phyloP scores from a whole-genome alignment of 148 eudicot genomes.

The Persicaria tinctoria region DNA sequence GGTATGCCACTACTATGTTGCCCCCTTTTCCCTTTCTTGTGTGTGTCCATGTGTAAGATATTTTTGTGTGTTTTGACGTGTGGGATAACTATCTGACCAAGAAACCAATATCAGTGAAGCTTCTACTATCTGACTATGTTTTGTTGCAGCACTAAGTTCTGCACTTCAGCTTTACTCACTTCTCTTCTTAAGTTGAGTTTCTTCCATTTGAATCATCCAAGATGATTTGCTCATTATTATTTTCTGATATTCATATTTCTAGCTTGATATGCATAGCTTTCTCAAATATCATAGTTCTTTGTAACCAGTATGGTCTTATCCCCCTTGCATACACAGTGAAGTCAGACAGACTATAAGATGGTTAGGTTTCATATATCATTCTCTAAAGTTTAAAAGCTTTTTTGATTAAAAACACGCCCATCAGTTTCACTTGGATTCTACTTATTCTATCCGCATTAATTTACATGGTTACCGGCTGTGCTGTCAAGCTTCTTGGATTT shows the following conservation, averaged over 20 bases:
- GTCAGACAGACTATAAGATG: too few species aligned
- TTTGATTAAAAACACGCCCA: not conserved
- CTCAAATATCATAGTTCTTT: not conserved
- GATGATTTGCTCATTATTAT: not conserved
- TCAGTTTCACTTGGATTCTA: not conserved
- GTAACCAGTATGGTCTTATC: not conserved
- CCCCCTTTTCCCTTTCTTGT: conserved; percentile 3
- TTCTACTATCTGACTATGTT: too few species aligned
- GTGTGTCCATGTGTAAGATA: too few species aligned
- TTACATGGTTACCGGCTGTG: not conserved
- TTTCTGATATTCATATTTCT: conserved; percentile 4
- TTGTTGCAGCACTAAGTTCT: not conserved
- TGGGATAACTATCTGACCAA: too few species aligned
- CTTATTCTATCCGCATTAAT: not conserved
- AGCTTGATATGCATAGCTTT: not conserved
- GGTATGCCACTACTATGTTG: conserved; percentile 34
- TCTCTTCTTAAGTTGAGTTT: not conserved
- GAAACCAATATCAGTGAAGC: too few species aligned
- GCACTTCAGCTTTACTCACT: not conserved
- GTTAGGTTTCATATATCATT: not conserved
- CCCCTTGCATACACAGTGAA: not conserved
- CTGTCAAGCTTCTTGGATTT: not conserved
- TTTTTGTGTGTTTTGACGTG: too few species aligned
- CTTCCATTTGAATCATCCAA: not conserved
- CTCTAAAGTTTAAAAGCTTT: not conserved